These are phyloP conservation scores for Serpula lacrymans DNA, from an alignment of 768 basidiomycete species.

Conservation along the genomic window DNA sequence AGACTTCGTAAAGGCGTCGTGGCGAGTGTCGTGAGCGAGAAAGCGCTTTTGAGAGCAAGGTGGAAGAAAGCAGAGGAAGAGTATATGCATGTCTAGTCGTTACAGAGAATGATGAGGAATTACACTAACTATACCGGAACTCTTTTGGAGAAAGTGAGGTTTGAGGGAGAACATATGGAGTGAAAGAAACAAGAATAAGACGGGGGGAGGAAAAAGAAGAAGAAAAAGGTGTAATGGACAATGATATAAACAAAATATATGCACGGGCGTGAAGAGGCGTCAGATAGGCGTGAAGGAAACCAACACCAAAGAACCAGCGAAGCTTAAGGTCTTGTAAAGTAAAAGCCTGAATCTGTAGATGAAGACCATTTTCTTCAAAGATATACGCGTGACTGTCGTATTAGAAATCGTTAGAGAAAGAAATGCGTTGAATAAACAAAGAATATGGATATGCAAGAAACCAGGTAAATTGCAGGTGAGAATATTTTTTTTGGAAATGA, in stretches of 20 bases:
- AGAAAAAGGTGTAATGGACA: slow-evolving; percentile 8
- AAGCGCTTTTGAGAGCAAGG: slow-evolving; percentile 33
- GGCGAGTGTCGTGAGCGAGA: too few relatives aligned
- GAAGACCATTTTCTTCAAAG: slow-evolving; percentile 20
- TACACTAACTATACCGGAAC: slow-evolving; percentile 13
- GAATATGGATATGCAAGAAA: slow-evolving; percentile 36
- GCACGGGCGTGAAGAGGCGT: slow-evolving; percentile 24
- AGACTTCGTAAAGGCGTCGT: too few relatives aligned
- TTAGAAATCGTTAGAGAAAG: slow-evolving; percentile 12
- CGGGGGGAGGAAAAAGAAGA: slow-evolving; percentile 8
- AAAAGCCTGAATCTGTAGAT: slow-evolving; percentile 10
- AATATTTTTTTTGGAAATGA: too few relatives aligned
- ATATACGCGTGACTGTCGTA: slow-evolving; percentile 13
- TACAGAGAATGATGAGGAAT: slow-evolving; percentile 43
- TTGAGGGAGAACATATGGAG: slow-evolving; percentile 10
- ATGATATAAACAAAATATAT: slow-evolving; percentile 6
- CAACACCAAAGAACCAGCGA: too few relatives aligned
- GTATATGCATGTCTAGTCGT: slow-evolving; percentile 70
- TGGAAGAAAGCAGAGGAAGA: slow-evolving; percentile 26
- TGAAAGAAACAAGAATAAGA: slow-evolving; percentile 8
- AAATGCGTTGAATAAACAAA: slow-evolving; percentile 25
- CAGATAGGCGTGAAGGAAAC: slow-evolving; percentile 20
- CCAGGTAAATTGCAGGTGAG: slow-evolving; percentile 26
- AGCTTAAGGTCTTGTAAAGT: too few relatives aligned
- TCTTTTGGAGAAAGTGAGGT: slow-evolving; percentile 23